Base-by-base conservation (phyloP, 2,329 filamentous ascomycete species). In the Hypocrella siamensis region DNA sequence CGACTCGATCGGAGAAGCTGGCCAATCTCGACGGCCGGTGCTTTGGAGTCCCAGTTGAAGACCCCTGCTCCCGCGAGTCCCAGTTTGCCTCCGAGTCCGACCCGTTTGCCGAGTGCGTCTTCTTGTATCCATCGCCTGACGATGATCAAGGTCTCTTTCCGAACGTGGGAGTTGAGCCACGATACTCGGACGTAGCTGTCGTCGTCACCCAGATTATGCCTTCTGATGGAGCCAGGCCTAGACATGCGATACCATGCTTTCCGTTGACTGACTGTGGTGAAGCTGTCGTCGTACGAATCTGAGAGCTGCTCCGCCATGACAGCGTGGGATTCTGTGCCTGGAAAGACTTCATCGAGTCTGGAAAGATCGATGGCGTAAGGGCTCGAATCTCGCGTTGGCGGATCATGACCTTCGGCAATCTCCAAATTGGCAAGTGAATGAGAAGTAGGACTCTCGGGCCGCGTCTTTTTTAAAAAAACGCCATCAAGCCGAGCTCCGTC, bases 121-220 rank as follows among this genome's bases (percentile, higher is more conserved):
- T 77, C 67, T 41, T 75, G 69, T 61, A 77, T 73, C 75, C 75
- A 79, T 17, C 70, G 61, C 17, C 67, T 60, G 14, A 79, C 72
- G 26, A 71, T 70, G 35, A 65, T 61, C 36, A 73, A 58, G 1
- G 65, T 69, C 7, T 70, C 62, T 10, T 52, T 48, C 17, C 68
- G 68, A 2, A 72, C 51, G 6, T 59, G 50, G 0, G 72, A 76
- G n/a, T 57, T 52, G 4, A 45, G 39, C 74, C 75, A 79, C 3
- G 57, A 54, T n/a, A 75, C 59, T 7, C 66, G 61, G 14, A 65
- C 56, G 45, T 78, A 79, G 39, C 63, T 66, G 7, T 74, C 69
- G 31, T 72, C 67, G 28, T 73, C 63, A 26, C 66, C 70, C 3
- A 53, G 50, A 33, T 73, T 59, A 40, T 76, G 63, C 36, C 65